Evolutionary conservation across 148 eudicot genomes (phyloP).

Genomic region (Amaranthus palmeri): DNA sequence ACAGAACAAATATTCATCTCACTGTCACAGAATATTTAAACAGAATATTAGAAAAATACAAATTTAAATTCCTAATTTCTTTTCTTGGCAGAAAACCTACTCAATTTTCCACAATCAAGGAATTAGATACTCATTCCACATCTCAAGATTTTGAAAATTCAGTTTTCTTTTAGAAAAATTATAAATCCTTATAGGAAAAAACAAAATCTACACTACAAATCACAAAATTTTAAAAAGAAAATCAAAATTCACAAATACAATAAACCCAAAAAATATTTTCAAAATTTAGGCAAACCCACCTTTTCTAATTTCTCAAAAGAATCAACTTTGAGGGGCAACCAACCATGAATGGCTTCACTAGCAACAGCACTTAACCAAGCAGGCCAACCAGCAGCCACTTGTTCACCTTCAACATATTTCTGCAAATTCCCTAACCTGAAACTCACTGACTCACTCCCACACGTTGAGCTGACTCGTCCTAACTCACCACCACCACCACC

Average conservation of each 20-base stretch:
- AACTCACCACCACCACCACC: conserved; percentile 34
- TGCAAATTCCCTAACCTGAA: conserved; percentile 79
- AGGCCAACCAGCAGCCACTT: conserved; percentile 99
- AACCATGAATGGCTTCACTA: conserved; percentile 91
- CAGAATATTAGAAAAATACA: neutral
- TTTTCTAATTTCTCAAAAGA: conserved; percentile 84
- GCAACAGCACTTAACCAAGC: conserved; percentile 97
- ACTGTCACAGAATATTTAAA: neutral
- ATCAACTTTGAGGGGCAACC: conserved; percentile 82
- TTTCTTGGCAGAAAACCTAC: neutral
- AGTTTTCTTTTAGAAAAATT: neutral
- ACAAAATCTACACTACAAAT: neutral
- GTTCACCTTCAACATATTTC: conserved; percentile 74
- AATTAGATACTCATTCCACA: neutral
- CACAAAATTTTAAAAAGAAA: neutral
- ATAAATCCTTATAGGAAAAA: neutral
- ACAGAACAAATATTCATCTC: neutral
- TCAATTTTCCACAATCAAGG: neutral
- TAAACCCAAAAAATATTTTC: neutral
- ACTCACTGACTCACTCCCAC: conserved; percentile 61
- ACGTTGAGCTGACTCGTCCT: conserved; percentile 44
- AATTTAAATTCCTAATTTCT: neutral
- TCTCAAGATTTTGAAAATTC: neutral
- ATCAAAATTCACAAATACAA: neutral
- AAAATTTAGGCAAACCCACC: conserved; percentile 26